Base-by-base conservation (phyloP, 2,329 filamentous ascomycete genomes). In the Magnaporthiopsis poae region DNA sequence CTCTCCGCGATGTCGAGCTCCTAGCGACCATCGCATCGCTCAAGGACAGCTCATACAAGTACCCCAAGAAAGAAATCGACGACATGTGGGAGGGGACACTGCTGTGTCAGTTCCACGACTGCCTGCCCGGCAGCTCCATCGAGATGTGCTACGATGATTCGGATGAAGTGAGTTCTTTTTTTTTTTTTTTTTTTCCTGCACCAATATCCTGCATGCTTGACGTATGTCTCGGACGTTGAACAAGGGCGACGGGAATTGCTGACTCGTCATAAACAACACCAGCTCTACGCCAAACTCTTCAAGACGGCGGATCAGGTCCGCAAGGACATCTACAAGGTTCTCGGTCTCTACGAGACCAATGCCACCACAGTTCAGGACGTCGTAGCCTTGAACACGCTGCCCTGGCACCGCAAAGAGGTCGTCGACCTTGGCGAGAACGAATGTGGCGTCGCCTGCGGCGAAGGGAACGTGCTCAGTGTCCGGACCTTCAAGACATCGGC, bases 131-230 rank as follows among this genome's bases (percentile, higher is more conserved):
- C 66, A 97, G 92, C 74, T 91, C 88, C 46, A 98, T 99, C 72
- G 93, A 96, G 76, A 97, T 98, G 92, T 96, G 92, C 77, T 98
- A 98, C 73, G 91, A 96, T 75, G 95, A 99, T 75, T 96, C 93
- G 3, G 90, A 96, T 74, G 85, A 92, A 79, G 85, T 86, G 76
- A 75, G 78, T 29, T 64, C 5, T 35, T 21, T 65, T 25, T 27
- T 5, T 35, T 21, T 65, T 27, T 27, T 27, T 27, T 5, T 35
- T 21, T 65, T 25, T 27, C 5, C 63, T 29, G 3, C 5, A 52
- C 18, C 15, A 21, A 18, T 7, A 5, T 5, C 15, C 7, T 52
- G 39, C 4, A 2, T 52, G 15, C 31, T 7, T 31, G 31, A 4
- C 31, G 31, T 7, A 21, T 21, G 15, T 46, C 18, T 52, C 15